phyloP scores from a whole-genome alignment of 768 basidiomycete species.

The Podaxis rugospora region DNA sequence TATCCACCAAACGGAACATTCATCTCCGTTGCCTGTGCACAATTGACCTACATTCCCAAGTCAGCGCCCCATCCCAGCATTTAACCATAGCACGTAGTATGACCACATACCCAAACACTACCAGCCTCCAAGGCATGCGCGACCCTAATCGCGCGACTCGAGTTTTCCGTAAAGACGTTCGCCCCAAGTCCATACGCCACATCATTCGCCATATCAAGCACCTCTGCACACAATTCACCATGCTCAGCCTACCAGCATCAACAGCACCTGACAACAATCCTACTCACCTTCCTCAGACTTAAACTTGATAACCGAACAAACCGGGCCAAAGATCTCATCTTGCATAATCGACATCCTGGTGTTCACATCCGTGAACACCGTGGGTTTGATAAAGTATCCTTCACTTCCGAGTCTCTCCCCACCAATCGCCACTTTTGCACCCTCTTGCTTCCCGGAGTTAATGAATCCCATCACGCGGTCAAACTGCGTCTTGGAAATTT shows the following conservation, averaged over 20 bases:
- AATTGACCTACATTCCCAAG: neutral
- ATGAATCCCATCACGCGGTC: conserved; percentile 78
- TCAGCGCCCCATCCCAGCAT: neutral
- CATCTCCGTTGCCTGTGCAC: conserved; percentile 27
- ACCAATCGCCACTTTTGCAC: conserved; percentile 64
- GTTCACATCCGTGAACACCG: conserved; percentile 65
- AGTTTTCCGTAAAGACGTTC: conserved; percentile 69
- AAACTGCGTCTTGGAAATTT: conserved; percentile 66
- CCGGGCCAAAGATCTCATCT: conserved; percentile 82
- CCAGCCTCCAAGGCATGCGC: conserved; percentile 68
- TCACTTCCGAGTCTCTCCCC: conserved; percentile 50
- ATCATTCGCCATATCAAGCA: conserved; percentile 66
- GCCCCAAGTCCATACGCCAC: conserved; percentile 75
- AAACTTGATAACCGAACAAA: conserved; percentile 76
- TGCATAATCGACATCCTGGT: conserved; percentile 71
- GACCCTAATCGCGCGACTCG: conserved; percentile 59
- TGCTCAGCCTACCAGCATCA: neutral
- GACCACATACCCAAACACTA: conserved; percentile 49
- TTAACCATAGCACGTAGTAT: neutral
- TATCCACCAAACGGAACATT: conserved; percentile 67
- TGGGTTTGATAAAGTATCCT: conserved; percentile 69
- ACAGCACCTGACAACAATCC: neutral
- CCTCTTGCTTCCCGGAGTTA: conserved; percentile 64
- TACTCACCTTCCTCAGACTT: conserved; percentile 45
- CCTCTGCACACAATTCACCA: conserved; percentile 27